Conservation (phyloP, 2,329 filamentous ascomycete genomes). For the Colletotrichum sp. region DNA sequence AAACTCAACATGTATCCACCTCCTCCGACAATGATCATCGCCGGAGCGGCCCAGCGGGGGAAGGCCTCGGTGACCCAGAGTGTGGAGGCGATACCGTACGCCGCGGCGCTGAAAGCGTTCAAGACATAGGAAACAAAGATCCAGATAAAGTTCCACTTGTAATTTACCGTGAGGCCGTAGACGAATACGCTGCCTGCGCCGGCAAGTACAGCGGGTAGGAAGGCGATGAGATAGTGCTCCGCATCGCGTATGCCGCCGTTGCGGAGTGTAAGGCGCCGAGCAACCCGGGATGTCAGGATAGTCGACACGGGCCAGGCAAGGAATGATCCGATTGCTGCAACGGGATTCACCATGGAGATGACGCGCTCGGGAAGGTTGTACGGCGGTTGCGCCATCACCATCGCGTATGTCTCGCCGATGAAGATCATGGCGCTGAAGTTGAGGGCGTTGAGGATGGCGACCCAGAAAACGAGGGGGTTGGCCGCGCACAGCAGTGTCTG, state of each 20-base stretch:
- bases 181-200: conserved; percentile 23
- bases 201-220: conserved; percentile 24
- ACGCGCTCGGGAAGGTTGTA: conserved; percentile 18
- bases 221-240: conserved; percentile 28
- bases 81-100: conserved; percentile 24
- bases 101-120: conserved; percentile 25
- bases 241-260: conserved; percentile 28
- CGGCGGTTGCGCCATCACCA: conserved; percentile 20
- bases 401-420: conserved; percentile 24
- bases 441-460: conserved; percentile 27
- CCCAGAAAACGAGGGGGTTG: conserved; percentile 31
- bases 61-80: conserved; percentile 30
- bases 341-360: conserved; percentile 12
- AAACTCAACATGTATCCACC: conserved; percentile 17
- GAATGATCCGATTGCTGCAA: conserved; percentile 15
- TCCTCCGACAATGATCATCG: conserved; percentile 16
- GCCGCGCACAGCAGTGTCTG: conserved; percentile 28
- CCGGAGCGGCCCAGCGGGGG: conserved; percentile 28
- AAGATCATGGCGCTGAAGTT: conserved; percentile 28
- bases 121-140: conserved; percentile 16
- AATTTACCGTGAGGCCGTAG: conserved; percentile 23
- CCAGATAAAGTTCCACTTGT: conserved; percentile 18
- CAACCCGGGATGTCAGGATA: conserved; percentile 24
- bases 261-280: conserved; percentile 25
- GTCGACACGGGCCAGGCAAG: conserved; percentile 20